phyloP scores from a whole-genome alignment of 1,284 basidiomycete genomes.

The Puccinia hordei region DNA sequence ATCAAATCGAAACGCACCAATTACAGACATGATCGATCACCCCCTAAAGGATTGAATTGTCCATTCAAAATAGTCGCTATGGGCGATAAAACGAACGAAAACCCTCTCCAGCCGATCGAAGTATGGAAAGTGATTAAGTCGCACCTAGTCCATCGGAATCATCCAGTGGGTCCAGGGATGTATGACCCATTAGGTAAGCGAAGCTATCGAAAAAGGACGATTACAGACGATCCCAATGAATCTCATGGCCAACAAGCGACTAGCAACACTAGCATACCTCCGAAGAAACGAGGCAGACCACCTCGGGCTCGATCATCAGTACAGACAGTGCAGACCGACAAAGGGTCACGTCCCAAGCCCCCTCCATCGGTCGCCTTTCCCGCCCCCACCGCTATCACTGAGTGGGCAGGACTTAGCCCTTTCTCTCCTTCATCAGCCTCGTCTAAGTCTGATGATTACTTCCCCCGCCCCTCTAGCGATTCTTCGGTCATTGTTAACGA shows the following conservation, averaged over 20 bases:
- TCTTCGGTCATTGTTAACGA: neutral
- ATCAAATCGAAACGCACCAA: neutral
- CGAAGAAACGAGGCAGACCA: neutral
- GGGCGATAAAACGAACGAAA: neutral
- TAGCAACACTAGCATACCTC: neutral
- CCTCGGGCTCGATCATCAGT: neutral
- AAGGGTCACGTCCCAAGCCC: neutral
- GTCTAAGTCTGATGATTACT: neutral
- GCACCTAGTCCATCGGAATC: slow-evolving; percentile 24
- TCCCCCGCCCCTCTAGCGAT: neutral
- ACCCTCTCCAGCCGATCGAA: neutral
- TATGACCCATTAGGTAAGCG: slow-evolving; percentile 21
- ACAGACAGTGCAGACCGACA: neutral
- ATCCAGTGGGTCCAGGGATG: slow-evolving; percentile 17
- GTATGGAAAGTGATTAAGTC: slow-evolving; percentile 20
- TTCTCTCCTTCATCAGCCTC: neutral
- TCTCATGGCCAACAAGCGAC: neutral
- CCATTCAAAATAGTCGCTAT: slow-evolving; percentile 33
- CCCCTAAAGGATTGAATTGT: slow-evolving; percentile 36
- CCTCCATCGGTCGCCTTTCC: neutral
- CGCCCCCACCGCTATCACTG: neutral
- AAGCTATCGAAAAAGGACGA: slow-evolving; percentile 3
- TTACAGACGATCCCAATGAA: neutral
- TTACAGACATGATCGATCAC: slow-evolving; percentile 42
- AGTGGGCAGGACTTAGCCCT: neutral